phyloP scores from a whole-genome alignment of 2,329 filamentous ascomycete genomes.

The Elsinoe perseae region DNA sequence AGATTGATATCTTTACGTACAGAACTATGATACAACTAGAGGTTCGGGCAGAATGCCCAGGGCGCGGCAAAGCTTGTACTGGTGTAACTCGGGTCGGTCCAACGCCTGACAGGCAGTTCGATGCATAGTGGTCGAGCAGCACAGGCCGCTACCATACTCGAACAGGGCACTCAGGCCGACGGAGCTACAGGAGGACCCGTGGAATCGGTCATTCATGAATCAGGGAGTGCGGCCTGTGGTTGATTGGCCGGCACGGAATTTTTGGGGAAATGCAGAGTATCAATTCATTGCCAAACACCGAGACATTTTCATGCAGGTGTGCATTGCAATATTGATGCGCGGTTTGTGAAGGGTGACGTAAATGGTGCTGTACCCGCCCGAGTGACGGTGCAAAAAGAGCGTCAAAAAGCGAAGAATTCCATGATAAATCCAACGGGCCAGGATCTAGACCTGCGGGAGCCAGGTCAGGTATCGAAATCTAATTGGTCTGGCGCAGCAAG shows the following conservation, averaged over 20 bases:
- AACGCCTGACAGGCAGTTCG: constrained; percentile 12
- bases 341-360: not conserved
- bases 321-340: not conserved
- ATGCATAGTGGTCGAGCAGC: constrained; percentile 6
- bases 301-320: not conserved
- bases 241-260: not conserved
- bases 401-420: not conserved
- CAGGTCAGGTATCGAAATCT: not conserved
- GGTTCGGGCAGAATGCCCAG: constrained; percentile 10
- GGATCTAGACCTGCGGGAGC: constrained; percentile 5
- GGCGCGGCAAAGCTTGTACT: constrained; percentile 12
- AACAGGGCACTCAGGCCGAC: constrained; percentile 8
- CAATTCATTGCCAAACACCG: not conserved
- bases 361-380: constrained; percentile 4
- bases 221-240: not conserved
- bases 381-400: not conserved
- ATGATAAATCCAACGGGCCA: constrained; percentile 4
- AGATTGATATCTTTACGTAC: constrained; percentile 8
- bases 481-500: constrained; percentile 4
- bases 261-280: not conserved
- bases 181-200: not conserved
- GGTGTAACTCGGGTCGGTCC: constrained; percentile 1
- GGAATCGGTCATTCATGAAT: constrained; percentile 3
- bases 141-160: not conserved
- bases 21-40: not conserved